Base-by-base conservation (phyloP, 2,329 filamentous ascomycete species). In the Sclerotinia sclerotiorum region DNA sequence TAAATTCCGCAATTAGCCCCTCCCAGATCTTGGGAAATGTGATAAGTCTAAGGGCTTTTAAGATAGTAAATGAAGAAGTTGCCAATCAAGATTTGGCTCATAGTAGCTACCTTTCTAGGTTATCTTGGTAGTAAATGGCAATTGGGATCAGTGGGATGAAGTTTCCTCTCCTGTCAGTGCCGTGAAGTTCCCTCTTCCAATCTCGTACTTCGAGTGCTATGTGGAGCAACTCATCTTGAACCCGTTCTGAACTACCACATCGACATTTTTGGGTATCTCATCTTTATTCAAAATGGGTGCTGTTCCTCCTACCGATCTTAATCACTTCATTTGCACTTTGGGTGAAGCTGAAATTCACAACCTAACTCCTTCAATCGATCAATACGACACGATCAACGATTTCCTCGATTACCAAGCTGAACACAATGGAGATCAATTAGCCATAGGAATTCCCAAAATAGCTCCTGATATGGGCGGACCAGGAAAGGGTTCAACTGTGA, bases 301-400 rank as follows among this genome's bases (percentile, higher is more conserved):
- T n/a, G 5, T 51, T 39, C 13, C 64, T 42, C 32, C 55, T 32
- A 17, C 19, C 17, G 51, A 39, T 48, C 44, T 67, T 10, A 70
- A 70, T 46, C 88, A 88, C 76, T 89, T 89, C 73, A 83, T 83
- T 4, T 89, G 87, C 75, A 88, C 86, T 0, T 80, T 89, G 2
- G 87, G 85, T 1, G 81, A 88, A 74, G 13, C 79, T 78, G 1
- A 77, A 76, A 69, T 35, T 55, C 10, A 76, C 77, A 1, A 73
- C 65, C 44, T 72, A 73, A 69, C 82, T 79, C 69, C 39, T 42
- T 42, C 79, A 86, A 61, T 80, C 87, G 68, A 73, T 88, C 44
- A 51, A 42, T 72, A 81, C 88, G 35, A 77, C 3, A 85, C 81
- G 0, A 81, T 88, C 67, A 80, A 81, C 65, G 77, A 82, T 0